Evolutionary conservation across 257 asterid species (phyloP), one percentile per base, ranked within the genome.

Genomic region (Ehretia macrophylla): DNA sequence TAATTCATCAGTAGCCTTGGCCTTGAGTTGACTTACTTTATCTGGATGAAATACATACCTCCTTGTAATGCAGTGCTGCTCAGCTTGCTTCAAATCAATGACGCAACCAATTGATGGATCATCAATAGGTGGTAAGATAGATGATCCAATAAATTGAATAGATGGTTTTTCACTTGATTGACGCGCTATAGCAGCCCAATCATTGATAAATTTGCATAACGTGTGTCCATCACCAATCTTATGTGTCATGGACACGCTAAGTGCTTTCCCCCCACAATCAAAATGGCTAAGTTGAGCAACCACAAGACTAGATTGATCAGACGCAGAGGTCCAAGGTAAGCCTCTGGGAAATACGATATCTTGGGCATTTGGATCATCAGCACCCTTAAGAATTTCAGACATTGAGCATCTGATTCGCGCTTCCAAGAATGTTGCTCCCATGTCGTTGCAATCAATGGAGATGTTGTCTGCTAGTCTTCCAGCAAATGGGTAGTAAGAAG

Each of bases 401-500:
- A 61, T n/a, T 5, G 8, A 1, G 53, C 63, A 60, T 0, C 42
- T 45, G 16, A 55, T 37, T 55, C 32, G 46, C 0, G 22, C 68
- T 21, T 58, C 66, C 0, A 0, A 45, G 17, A 44, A 61, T 3
- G 45, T 62, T n/a, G 38, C 58, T 5, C 72, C 72, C 53, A 27
- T 56, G 42, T 67, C 57, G 1, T 67, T 67, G 48, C 67, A 67
- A 13, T 59, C 40, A 10, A 67, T 12, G 1, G 37, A 16, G 53
- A 32, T 23, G 48, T 40, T 60, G 27, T 44, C 59, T 4, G 39
- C 32, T 3, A 42, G 40, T 5, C 48, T 40, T 18, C 67, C 67
- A 9, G 72, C 72, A 17, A 51, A 62, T 8, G 74, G 74, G 38
- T 55, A 68, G 8, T 61, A 62, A 19, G 16, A 55, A 9, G 51